Evolutionary conservation across 1,284 basidiomycete species (phyloP).

Genomic region (Cryptococcus sp.): DNA sequence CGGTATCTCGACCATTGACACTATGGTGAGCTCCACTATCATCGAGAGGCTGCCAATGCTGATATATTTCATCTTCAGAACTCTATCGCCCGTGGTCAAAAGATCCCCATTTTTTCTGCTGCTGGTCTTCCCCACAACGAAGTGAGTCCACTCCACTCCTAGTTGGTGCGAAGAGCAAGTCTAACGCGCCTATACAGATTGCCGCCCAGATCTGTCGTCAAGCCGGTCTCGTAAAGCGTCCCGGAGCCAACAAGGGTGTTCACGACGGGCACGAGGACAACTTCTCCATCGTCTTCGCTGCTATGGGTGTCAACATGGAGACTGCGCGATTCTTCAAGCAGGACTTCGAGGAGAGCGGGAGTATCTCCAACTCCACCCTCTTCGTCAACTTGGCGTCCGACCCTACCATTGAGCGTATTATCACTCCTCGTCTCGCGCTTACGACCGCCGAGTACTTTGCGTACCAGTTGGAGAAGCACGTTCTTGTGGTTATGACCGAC

Average conservation of each 20-base stretch:
- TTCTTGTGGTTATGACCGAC: constrained; percentile 96
- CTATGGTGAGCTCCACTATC: constrained; percentile 58
- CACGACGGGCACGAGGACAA: constrained; percentile 99
- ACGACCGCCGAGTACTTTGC: constrained; percentile 99
- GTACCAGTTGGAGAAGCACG: constrained; percentile 99
- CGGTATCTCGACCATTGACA: constrained; percentile 98
- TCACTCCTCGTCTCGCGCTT: constrained; percentile 94
- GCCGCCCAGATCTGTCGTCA: constrained; percentile 99
- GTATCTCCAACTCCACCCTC: constrained; percentile 93
- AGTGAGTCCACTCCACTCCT: constrained; percentile 52
- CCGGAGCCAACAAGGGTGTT: constrained; percentile 78
- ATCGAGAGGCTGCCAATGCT: too few relatives aligned
- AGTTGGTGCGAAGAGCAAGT: neutral
- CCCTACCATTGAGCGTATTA: constrained; percentile 99
- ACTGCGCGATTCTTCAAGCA: constrained; percentile 99
- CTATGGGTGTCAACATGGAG: constrained; percentile 99
- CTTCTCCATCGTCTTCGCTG: constrained; percentile 99
- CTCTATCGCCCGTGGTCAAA: constrained; percentile 99
- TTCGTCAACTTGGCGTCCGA: constrained; percentile 99
- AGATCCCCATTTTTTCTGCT: constrained; percentile 99
- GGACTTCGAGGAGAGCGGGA: constrained; percentile 98
- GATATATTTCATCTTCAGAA: constrained; percentile 54
- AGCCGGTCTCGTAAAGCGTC: constrained; percentile 91
- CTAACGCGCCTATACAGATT: constrained; percentile 59
- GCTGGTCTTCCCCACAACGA: constrained; percentile 98